Evolutionary conservation across 176 grass and related monocot species (phyloP).

Genomic region (Paspalum notatum): DNA sequence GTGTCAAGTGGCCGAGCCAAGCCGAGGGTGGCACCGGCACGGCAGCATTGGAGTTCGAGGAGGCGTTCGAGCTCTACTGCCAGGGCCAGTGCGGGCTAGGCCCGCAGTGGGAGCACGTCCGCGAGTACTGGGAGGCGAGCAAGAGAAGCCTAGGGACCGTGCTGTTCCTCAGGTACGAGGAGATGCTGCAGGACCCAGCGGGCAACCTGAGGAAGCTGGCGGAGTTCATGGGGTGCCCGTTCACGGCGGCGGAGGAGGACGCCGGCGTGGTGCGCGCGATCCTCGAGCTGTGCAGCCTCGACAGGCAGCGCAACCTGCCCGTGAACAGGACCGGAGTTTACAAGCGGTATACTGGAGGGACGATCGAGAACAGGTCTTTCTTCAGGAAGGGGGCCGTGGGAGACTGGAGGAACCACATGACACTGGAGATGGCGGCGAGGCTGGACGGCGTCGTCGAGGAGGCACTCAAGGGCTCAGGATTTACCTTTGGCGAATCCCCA

Average conservation of each 20-base stretch:
- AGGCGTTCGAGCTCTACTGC: conserved; percentile 32
- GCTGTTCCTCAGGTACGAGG: conserved; percentile 51
- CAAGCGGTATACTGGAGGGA: not conserved
- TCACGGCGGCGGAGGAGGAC: conserved; percentile 33
- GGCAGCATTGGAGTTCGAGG: not conserved
- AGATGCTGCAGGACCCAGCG: conserved; percentile 21
- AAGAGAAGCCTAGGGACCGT: not conserved
- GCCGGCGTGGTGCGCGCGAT: not conserved
- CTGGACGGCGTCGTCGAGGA: conserved; percentile 1
- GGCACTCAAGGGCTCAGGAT: conserved; percentile 26
- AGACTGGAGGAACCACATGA: conserved; percentile 43
- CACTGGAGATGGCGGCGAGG: conserved; percentile 34
- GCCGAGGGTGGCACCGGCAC: not conserved
- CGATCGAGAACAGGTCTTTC: not conserved
- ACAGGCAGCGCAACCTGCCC: not conserved
- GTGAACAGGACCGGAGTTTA: not conserved
- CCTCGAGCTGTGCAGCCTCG: conserved; percentile 38
- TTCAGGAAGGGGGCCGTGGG: conserved; percentile 26
- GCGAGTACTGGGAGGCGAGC: conserved; percentile 42
- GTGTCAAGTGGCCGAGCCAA: not conserved
- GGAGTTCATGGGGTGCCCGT: conserved; percentile 43
- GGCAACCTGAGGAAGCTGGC: conserved; percentile 27
- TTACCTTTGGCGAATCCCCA: not conserved
- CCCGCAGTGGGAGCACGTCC: conserved; percentile 37
- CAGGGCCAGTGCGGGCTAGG: not conserved